Conservation (phyloP, 2,329 filamentous ascomycete genomes). For the Arthrinium puccinioides region DNA sequence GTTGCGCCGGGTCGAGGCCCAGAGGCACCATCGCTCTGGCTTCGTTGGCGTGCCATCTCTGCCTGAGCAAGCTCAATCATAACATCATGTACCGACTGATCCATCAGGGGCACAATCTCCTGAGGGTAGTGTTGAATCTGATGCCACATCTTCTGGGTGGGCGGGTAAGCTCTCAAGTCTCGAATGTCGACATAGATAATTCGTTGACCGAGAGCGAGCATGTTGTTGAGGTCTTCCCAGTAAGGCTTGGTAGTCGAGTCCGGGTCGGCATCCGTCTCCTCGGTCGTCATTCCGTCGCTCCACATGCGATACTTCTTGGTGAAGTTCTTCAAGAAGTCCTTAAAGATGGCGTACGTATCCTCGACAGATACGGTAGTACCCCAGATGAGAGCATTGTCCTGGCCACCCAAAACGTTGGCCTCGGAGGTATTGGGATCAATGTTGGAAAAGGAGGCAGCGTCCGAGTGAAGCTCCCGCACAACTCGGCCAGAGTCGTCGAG, state of each 20-base stretch:
- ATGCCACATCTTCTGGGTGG: constrained; percentile 90
- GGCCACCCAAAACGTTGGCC: constrained; percentile 77
- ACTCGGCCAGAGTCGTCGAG: constrained; percentile 53
- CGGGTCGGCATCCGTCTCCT: constrained; percentile 62
- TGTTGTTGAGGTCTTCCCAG: constrained; percentile 76
- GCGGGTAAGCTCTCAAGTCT: constrained; percentile 87
- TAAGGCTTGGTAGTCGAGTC: constrained; percentile 77
- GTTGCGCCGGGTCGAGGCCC: constrained; percentile 49
- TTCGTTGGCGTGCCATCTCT: constrained; percentile 64
- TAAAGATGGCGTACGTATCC: constrained; percentile 80
- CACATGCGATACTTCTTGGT: constrained; percentile 92
- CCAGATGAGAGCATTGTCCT: constrained; percentile 82
- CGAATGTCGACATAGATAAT: constrained; percentile 82
- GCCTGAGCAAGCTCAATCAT: constrained; percentile 85
- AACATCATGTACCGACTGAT: constrained; percentile 85
- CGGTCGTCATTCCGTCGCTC: constrained; percentile 73
- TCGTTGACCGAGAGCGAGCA: constrained; percentile 79
- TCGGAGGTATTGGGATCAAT: constrained; percentile 82
- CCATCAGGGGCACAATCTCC: constrained; percentile 94
- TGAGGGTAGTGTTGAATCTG: constrained; percentile 91
- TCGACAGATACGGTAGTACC: constrained; percentile 93
- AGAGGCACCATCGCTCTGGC: constrained; percentile 21
- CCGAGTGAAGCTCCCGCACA: constrained; percentile 49
- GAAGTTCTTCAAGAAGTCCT: constrained; percentile 88
- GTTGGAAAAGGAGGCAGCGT: constrained; percentile 54